Evolutionary conservation across 2,329 filamentous ascomycete species (phyloP).

Genomic region (Blumeriella jaapii): DNA sequence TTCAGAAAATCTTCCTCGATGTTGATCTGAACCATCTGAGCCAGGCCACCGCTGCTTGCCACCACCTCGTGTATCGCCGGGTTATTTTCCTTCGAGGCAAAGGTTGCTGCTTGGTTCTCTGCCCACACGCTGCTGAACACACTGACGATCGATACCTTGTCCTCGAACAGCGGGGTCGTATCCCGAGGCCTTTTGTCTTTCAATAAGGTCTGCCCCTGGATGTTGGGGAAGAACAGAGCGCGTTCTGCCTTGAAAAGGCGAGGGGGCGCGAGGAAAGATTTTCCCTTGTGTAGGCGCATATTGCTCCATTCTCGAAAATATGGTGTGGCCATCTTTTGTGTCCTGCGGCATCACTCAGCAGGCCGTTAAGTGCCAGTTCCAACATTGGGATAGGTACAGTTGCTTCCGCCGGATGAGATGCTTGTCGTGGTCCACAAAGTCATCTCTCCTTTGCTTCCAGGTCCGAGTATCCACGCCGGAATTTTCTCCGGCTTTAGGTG

Average conservation of each 20-base stretch:
- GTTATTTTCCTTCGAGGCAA: slow-evolving; percentile 54
- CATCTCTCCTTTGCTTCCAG: slow-evolving; percentile 56
- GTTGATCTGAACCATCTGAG: slow-evolving; percentile 79
- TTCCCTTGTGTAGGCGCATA: slow-evolving; percentile 71
- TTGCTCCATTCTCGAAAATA: slow-evolving; percentile 97
- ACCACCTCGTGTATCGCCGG: slow-evolving; percentile 55
- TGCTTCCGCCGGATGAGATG: slow-evolving; percentile 66
- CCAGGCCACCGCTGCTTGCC: slow-evolving; percentile 37
- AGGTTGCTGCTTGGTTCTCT: slow-evolving; percentile 64
- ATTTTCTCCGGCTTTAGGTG: slow-evolving; percentile 71
- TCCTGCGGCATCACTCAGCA: slow-evolving; percentile 35
- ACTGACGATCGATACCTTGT: slow-evolving; percentile 66
- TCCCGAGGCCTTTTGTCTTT: slow-evolving; percentile 44
- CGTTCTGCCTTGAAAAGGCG: slow-evolving; percentile 73
- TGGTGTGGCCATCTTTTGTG: slow-evolving; percentile 66
- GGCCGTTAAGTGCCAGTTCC: neutral
- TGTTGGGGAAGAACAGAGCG: slow-evolving; percentile 88
- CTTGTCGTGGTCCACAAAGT: slow-evolving; percentile 77
- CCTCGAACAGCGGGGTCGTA: slow-evolving; percentile 64
- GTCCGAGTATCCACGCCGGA: slow-evolving; percentile 61
- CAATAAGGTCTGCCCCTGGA: slow-evolving; percentile 66
- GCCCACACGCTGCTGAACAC: slow-evolving; percentile 82
- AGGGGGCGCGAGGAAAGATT: slow-evolving; percentile 79
- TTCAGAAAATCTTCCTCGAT: slow-evolving; percentile 70
- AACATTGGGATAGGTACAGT: slow-evolving; percentile 40